Evolutionary conservation across 192 early-diverging fungal species (phyloP), one percentile per base, ranked within the genome.

Genomic region (Geranomyces variabilis): DNA sequence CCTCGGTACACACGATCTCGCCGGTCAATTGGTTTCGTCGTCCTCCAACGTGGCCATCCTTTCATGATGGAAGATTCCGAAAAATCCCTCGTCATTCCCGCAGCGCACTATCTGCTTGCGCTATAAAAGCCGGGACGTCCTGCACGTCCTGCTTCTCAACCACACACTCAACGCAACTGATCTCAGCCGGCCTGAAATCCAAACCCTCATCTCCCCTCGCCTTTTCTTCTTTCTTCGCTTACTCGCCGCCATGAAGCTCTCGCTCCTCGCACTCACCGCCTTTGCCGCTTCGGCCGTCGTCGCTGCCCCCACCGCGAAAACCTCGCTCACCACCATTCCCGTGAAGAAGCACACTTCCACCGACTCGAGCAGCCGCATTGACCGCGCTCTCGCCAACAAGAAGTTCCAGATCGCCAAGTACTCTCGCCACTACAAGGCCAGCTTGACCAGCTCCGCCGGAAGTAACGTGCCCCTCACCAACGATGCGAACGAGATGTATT

Each of bases 401-500:
- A 33, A 60, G 58, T 24, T 33, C 58, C 58, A 60, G 30, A 60
- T 60, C 58, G 22, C 58, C 58, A 60, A 60, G 58, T 60, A 33
- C 26, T 6, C 26, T 29, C 15, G 17, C 22, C 58, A 33, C 58
- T 30, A 24, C 30, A 24, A 60, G 26, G 26, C 58, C 28, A 33
- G 58, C 24, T 24, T 60, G 22, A 33, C 17, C 17, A 10, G 36
- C 3, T n/a, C 15, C 15, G 26, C 4, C 48, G 15, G 19, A 7
- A 55, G 51, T 14, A 57, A 56, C 71, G 43, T 36, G 13, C 63
- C 71, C 47, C 67, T 75, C 19, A 62, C 56, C 45, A 64, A 76
- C 51, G 59, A 49, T 43, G 22, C n/a, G n/a, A 67, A 76, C 63
- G 46, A 21, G 19, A 60, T 72, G 14, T 76, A 76, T 49, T 70